Base-by-base conservation (phyloP, 2,329 filamentous ascomycete species). In the Penicillium sp. region DNA sequence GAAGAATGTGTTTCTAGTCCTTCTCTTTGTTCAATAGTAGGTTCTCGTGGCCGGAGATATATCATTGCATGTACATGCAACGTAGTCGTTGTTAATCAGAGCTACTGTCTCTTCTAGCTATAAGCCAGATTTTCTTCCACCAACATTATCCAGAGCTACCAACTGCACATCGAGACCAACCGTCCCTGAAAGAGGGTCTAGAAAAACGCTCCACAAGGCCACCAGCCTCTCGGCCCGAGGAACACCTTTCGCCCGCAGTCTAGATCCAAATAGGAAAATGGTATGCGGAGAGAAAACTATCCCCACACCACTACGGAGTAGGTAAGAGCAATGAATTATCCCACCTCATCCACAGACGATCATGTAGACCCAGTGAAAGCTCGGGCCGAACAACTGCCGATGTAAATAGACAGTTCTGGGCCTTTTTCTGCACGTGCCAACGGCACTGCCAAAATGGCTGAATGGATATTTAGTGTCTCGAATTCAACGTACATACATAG, bases 321-420 rank as follows among this genome's bases (percentile, higher is more conserved):
- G 13, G 63, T 59, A 23, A 91, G 91, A 0, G 82, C 89, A 17
- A 92, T 73, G 9, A 92, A 77, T 0, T 81, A 82, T 89, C 89
- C 89, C 89, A 92, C 70, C 90, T 84, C 70, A 91, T 79, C 4
- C 85, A 86, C 2, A 91, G 79, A 3, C 83, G 80, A 51, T 81
- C 73, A 75, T 89, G 90, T 89, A 92, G 21, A 29, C 35, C 7
- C 35, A 35, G 43, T 5, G 1, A 27, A 33, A 12, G 4, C 7
- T 54, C 52, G 35, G 52, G 7, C 43, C 52, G 43, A 54, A 9
- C 15, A 6, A 39, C 21, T 23, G 17, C 52, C 52, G 43, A 15
- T 13, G 21, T 23, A 23, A 23, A 23, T 23, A 23, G 21, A 4
- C 19, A 45, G 21, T 7, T n/a, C 25, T 47, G 25, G 33, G 48